Base-by-base conservation (phyloP, 2,329 filamentous ascomycete genomes). In the Colletotrichum lini region DNA sequence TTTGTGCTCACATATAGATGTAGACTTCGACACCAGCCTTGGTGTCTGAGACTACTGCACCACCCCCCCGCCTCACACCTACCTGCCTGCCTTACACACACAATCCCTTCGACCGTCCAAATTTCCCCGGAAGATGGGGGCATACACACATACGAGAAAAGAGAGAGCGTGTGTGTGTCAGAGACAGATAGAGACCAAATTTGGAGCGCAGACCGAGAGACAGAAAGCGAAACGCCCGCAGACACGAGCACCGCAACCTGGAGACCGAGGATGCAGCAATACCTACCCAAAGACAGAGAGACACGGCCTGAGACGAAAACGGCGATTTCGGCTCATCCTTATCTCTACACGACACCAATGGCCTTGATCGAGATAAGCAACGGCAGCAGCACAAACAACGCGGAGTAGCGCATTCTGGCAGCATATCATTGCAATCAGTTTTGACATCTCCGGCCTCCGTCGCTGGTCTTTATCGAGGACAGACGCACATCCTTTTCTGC, bases 271-370 rank as follows among this genome's bases (percentile, higher is more conserved):
- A 62, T 42, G 62, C 50, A 30, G 38, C 44, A 38, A 38, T 38
- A 38, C 35, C 35, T 38, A 49, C 38, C n/a, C 21, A 21, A 13
- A 62, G 9, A 38, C 35, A 38, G 54, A 60, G 26, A 47, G n/a
- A 15, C 35, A 56, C 40, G 23, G 42, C 6, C n/a, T 47, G 54
- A 64, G 35, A 60, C 66, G 70, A 60, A 72, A 70, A 53, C 70
- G 66, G 56, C 66, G 50, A 52, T 26, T 70, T 30, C 26, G 40
- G n/a, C 38, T 21, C 42, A 47, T 38, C 40, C 50, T 47, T 49
- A 68, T 40, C 21, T 30, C n/a, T 21, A 26, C 26, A 26, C 45
- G 42, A 40, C 16, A 18, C 21, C 52, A 10, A 53, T 53, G 30
- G 23, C 50, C 40, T 21, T 26, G 40, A 62, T 18, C 23, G 40